Evolutionary conservation across 139 green algal species (phyloP).

Genomic region (Tetradesmus obliquus): DNA sequence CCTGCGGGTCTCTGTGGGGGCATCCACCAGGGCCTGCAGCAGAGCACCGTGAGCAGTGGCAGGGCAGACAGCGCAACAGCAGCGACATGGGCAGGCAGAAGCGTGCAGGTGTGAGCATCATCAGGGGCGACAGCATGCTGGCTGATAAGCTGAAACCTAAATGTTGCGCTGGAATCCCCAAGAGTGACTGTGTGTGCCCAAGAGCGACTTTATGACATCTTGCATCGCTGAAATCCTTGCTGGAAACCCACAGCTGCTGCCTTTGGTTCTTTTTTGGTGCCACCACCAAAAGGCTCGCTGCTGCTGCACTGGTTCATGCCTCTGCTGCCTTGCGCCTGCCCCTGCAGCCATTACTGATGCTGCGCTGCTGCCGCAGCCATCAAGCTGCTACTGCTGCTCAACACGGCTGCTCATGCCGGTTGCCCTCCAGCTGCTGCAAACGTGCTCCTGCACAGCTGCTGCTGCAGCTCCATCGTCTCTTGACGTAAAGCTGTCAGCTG

Average conservation of each 20-base stretch:
- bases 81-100: neutral
- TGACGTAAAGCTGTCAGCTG: too few relatives aligned
- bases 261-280: too few relatives aligned
- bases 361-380: neutral
- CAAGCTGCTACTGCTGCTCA: neutral
- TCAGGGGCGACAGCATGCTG: neutral
- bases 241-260: neutral
- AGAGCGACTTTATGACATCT: too few relatives aligned
- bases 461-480: too few relatives aligned
- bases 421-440: neutral
- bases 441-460: too few relatives aligned
- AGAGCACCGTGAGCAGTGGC: neutral
- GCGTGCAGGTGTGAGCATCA: neutral
- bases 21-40: constrained; percentile 92
- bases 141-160: too few relatives aligned
- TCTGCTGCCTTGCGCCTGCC: neutral
- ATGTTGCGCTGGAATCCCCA: too few relatives aligned
- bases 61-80: neutral
- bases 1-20: constrained; percentile 74
- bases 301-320: neutral
- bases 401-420: neutral
- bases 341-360: neutral
- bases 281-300: neutral
- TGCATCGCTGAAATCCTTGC: too few relatives aligned
- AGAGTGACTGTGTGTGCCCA: too few relatives aligned